A percentile compares a stretch with the other conserved stretches of the same genome.
Conservation (phyloP, 768 basidiomycete genomes). For the Chalciporus chontae region DNA sequence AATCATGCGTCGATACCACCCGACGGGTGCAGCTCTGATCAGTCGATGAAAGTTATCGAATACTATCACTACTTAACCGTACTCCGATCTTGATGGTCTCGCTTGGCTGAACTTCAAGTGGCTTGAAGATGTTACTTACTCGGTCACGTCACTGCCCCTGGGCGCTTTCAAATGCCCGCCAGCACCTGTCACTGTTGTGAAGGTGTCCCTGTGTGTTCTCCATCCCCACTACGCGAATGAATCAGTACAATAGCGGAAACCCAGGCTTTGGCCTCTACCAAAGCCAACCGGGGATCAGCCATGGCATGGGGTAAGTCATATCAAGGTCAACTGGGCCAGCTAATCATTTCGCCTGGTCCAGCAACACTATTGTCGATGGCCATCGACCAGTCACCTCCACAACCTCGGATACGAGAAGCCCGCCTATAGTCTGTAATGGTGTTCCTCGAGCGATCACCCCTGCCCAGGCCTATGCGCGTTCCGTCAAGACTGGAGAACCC, state of each 20-base stretch:
- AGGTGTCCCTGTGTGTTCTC: too few species aligned
- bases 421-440: background rate
- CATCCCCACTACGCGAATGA: constrained; percentile 7
- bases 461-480: constrained; percentile 20
- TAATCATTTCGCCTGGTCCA: background rate
- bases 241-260: background rate
- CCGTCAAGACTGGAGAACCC: constrained; percentile 9
- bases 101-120: too few species aligned
- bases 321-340: background rate
- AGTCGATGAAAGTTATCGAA: too few species aligned
- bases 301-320: background rate
- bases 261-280: background rate
- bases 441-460: constrained; percentile 11
- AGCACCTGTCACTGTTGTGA: background rate
- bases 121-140: too few species aligned
- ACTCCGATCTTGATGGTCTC: too few species aligned
- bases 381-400: constrained; percentile 1
- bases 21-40: too few species aligned
- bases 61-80: too few species aligned
- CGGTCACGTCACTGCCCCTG: background rate
- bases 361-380: constrained; percentile 1
- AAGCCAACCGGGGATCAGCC: background rate
- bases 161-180: too few species aligned
- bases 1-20: too few species aligned
- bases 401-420: background rate